phyloP scores from a whole-genome alignment of 2,329 filamentous ascomycete species.

The Myotisia sp. region DNA sequence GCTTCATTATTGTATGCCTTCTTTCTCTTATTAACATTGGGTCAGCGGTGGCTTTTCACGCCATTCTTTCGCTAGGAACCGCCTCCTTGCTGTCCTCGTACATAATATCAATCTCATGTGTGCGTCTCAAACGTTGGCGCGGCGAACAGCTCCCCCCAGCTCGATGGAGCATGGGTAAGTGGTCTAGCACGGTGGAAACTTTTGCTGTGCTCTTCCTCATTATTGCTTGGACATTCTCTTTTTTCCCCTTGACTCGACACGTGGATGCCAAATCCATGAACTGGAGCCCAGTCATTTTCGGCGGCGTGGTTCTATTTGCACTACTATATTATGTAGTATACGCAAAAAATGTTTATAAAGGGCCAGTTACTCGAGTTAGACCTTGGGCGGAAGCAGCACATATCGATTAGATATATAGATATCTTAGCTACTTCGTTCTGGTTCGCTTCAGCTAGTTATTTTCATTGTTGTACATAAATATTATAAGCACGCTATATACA shows the following conservation, averaged over 20 bases:
- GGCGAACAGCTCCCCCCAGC: conserved; percentile 30
- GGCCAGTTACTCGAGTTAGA: conserved; percentile 15
- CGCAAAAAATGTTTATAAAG: conserved; percentile 19
- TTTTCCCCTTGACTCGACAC: conserved; percentile 9
- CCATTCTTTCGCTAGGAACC: conserved; percentile 27
- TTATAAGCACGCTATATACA: no score
- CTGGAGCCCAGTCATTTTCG: conserved; percentile 30
- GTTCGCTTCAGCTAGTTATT: no score
- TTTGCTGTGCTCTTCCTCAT: conserved; percentile 9
- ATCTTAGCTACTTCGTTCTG: no score
- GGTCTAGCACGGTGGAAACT: conserved; percentile 15
- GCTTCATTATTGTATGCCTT: conserved; percentile 20
- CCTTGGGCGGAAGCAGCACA: conserved; percentile 7
- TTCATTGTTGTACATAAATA: no score
- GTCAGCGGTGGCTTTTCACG: conserved; percentile 29
- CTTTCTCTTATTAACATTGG: conserved; percentile 39
- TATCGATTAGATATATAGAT: background rate
- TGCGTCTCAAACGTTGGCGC: conserved; percentile 30
- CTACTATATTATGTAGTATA: conserved; percentile 26
- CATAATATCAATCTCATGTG: conserved; percentile 34
- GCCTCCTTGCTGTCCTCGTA: conserved; percentile 29
- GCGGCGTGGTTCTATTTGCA: conserved; percentile 25
- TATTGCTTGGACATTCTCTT: conserved; percentile 11
- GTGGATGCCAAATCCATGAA: conserved; percentile 9
- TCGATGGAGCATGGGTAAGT: conserved; percentile 34